phyloP scores from a whole-genome alignment of 208 protist species.

The Trypanosoma cruzi region DNA sequence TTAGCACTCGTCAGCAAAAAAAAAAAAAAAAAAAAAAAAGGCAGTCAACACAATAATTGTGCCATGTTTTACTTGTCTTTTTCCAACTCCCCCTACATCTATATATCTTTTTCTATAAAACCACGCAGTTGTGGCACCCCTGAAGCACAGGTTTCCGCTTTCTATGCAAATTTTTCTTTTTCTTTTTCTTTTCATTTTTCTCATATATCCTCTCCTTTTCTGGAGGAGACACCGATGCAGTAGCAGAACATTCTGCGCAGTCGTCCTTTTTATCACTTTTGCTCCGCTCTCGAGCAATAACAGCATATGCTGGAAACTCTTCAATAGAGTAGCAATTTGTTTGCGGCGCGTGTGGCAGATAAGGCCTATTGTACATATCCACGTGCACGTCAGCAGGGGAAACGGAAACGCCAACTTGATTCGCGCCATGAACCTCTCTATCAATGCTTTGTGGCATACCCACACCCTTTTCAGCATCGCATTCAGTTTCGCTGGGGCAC shows the following conservation, averaged over 20 bases:
- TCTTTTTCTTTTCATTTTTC: background rate
- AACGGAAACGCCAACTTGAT: background rate
- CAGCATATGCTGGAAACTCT: background rate
- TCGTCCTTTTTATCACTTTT: background rate
- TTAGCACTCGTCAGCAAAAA: background rate
- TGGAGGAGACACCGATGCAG: background rate
- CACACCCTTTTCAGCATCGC: background rate
- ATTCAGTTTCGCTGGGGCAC: background rate
- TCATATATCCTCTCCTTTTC: background rate
- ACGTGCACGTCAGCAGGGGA: conserved; percentile 1
- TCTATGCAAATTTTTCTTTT: conserved; percentile 18
- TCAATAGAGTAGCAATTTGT: background rate
- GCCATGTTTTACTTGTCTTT: background rate
- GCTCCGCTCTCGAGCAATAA: background rate
- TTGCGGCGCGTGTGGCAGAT: background rate
- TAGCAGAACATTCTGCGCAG: background rate
- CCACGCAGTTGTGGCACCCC: conserved; percentile 20
- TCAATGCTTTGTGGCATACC: conserved; percentile 1
- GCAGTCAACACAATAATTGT: background rate
- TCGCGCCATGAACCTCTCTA: background rate
- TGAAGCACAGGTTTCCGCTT: conserved; percentile 9
- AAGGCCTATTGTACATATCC: background rate
- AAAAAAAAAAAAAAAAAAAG: conserved; percentile 9
- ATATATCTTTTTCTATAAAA: conserved; percentile 23
- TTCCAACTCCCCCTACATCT: background rate